Evolutionary conservation across 164 flowering plant species (phyloP), one percentile per base, ranked within the genome.

Genomic region (Piper betle): DNA sequence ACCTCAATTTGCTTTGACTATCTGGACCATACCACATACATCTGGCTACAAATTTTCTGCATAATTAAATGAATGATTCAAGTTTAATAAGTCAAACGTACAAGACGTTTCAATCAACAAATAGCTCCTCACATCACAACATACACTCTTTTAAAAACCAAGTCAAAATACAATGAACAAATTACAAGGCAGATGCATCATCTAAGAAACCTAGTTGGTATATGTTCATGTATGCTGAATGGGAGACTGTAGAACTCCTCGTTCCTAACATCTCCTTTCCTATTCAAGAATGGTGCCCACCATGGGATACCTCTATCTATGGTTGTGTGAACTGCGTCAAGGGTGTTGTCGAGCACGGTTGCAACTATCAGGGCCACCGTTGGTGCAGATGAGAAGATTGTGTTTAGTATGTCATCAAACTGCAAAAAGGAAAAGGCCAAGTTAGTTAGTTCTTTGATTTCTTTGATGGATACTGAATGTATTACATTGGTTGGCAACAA

Each of bases 241-340:
- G 96, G 97, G 20, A 75, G 67, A 55, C 79, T 66, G 78, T 90
- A 93, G 57, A 86, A 93, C 71, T 93, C 97, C 15, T 84, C 88
- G 52, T 77, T 93, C 73, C 97, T 86, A 39, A 52, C 62, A 52
- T 93, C 98, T 43, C 97, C 97, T 15, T 82, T 77, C 60, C 82
- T 71, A 41, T 62, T 55, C 66, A 84, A 91, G 81, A 86, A 93
- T 0, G 95, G 91, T 17, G 43, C 60, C 62, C 53, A 42, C 62
- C 43, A 59, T 59, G 43, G 62, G 1, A 59, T 43, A 38, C 50
- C 62, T 59, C 62, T 42, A 39, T 42, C 62, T 38, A 42, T 39
- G 62, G 15, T 19, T 4, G 62, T 38, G 46, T 38, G 15, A 16
- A n/a, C 2, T 2, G 62, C 15, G 2, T 13, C 18, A 39, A 59